Evolutionary conservation across 2,329 filamentous ascomycete genomes (phyloP), one percentile per base, ranked within the genome.

Genomic region (Xylariomycetidae sp.): DNA sequence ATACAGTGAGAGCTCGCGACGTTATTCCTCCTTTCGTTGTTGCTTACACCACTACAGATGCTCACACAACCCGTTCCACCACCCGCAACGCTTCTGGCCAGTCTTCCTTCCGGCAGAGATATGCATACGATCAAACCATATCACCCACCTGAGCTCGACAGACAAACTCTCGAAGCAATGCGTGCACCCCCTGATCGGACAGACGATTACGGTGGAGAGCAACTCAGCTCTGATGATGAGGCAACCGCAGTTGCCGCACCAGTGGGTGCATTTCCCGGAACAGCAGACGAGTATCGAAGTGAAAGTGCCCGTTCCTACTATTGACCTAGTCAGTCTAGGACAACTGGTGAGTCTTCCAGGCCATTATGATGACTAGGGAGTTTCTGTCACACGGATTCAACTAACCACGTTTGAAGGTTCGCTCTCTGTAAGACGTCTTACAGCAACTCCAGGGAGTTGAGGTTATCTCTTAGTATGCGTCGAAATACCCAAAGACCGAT

Each of bases 71-170:
- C 68, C 2, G 73, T 96, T 19, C 87, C 89, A 0, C 70, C 83
- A 0, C 72, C 75, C 4, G 80, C 79, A 10, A 74, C 83, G 1
- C 64, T 95, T 8, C 61, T 94, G 4, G 74, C 84, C 6, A 80
- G 77, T 40, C 83, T 96, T 65, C 90, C 92, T 0, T 90, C 85
- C 1, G 90, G 90, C 2, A 76, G 90, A 42, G 89, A 95, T 50
- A 87, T 95, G 33, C 83, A 93, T 44, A 72, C 68, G 0, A 65
- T 86, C 22, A 81, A 80, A 49, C 68, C 76, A 1, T 95, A 79
- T 47, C 65, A 72, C 6, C 73, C 77, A 1, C 82, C 83, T 0
- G 56, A 61, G 2, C 61, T 95, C 9, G 82, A 83, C 26, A 65
- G 71, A 9, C 72, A 79, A 18, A 64, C 74, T 0, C 62, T 96